These are phyloP conservation scores for Bryopsis sp. DNA, from an alignment of 139 green algal species.

Conservation along the genomic window DNA sequence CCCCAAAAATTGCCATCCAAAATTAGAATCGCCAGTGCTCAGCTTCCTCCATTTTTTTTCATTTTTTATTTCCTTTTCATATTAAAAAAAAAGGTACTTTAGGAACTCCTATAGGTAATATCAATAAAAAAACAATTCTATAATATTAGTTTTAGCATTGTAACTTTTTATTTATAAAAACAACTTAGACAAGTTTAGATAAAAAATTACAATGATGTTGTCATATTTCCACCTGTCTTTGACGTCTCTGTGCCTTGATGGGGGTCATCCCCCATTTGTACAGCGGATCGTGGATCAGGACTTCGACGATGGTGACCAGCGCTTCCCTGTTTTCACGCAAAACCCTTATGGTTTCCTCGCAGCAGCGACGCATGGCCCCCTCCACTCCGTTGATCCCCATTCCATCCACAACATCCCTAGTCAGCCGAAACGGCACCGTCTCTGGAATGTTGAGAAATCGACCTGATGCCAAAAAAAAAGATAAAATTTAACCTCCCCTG, in stretches of 20 bases:
- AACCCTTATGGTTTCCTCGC: constrained; percentile 73
- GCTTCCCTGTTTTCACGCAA: constrained; percentile 47
- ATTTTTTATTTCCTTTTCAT: too few relatives aligned
- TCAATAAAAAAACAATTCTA: too few relatives aligned
- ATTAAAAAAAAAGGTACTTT: too few relatives aligned
- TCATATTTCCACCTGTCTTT: not conserved
- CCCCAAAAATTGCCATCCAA: too few relatives aligned
- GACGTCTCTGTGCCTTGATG: constrained; percentile 30
- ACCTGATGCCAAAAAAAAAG: constrained; percentile 17
- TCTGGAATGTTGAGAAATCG: constrained; percentile 58
- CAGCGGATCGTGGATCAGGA: constrained; percentile 92
- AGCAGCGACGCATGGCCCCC: constrained; percentile 80
- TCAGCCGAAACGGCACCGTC: constrained; percentile 91
- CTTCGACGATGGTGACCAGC: constrained; percentile 53
- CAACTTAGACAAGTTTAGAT: not conserved
- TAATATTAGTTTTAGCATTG: too few relatives aligned
- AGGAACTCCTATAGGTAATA: too few relatives aligned
- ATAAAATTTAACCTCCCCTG: too few relatives aligned
- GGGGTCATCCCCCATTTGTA: constrained; percentile 71
- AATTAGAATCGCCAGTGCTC: too few relatives aligned
- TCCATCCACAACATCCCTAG: constrained; percentile 85
- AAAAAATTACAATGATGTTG: not conserved
- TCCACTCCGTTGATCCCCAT: constrained; percentile 81
- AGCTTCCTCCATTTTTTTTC: too few relatives aligned
- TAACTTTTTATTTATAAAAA: too few relatives aligned